Evolutionary conservation across 179 eudicot genomes (phyloP).

Genomic region (Silene vulgaris): DNA sequence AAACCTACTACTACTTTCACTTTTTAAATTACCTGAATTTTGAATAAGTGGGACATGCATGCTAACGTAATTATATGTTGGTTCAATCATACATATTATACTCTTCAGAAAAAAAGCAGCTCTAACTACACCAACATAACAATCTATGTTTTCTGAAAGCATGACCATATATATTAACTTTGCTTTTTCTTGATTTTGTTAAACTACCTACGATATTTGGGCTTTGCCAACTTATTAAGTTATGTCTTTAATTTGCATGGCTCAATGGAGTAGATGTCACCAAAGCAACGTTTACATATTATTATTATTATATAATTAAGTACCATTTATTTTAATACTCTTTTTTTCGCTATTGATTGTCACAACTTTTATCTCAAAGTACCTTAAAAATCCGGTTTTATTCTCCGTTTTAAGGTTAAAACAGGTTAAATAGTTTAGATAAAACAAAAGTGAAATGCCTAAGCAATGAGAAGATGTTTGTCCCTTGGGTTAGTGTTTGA

Average conservation of each 20-base stretch:
- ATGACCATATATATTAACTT: no score
- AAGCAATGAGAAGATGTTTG: no score
- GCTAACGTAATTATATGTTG: neutral
- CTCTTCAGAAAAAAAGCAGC: neutral
- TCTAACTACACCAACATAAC: neutral
- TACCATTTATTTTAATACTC: no score
- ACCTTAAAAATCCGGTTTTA: no score
- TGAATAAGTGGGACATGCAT: conserved; percentile 23
- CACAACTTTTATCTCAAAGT: no score
- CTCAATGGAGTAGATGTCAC: neutral
- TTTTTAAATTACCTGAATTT: conserved; percentile 17
- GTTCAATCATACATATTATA: neutral
- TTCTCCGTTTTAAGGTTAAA: no score
- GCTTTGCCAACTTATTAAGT: neutral
- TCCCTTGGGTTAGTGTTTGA: no score
- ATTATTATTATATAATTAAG: no score
- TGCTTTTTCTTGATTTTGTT: neutral
- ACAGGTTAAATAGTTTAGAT: no score
- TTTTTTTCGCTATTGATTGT: no score
- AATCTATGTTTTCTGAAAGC: neutral
- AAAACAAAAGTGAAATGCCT: no score
- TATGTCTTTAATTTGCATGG: neutral
- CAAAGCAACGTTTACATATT: neutral
- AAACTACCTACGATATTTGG: neutral
- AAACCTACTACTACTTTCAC: neutral